A percentile compares a stretch with the other conserved stretches of the same genome.
Evolutionary conservation across 495 filamentous ascomycete genomes (phyloP).

Genomic region (Xylaria bambusicola): DNA sequence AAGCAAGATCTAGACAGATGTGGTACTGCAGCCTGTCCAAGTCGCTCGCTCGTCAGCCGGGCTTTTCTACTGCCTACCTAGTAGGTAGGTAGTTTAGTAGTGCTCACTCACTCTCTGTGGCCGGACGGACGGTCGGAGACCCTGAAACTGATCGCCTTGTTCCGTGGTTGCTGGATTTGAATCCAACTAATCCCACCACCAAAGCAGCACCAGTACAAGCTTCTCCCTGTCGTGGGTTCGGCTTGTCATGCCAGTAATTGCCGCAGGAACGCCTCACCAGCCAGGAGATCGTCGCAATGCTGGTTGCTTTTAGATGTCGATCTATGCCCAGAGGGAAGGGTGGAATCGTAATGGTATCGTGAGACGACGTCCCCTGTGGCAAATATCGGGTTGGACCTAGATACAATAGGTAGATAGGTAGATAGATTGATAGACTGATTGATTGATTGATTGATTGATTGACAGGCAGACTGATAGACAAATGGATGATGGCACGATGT

Average conservation of each 20-base stretch:
- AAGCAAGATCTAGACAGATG: slow-evolving; percentile 10
- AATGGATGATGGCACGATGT: neutral
- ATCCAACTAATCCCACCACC: neutral
- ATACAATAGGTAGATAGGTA: too few relatives aligned
- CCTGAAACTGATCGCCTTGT: slow-evolving; percentile 20
- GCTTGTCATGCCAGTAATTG: slow-evolving; percentile 14
- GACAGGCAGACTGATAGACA: neutral
- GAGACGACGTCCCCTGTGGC: slow-evolving; percentile 9
- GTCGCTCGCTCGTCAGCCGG: too few relatives aligned
- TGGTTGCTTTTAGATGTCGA: slow-evolving; percentile 3
- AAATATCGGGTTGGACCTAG: slow-evolving; percentile 1
- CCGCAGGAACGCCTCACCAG: slow-evolving; percentile 9
- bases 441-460: too few relatives aligned
- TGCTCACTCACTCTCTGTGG: too few relatives aligned
- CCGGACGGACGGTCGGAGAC: slow-evolving; percentile 9
- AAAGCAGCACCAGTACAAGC: neutral
- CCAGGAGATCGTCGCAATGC: slow-evolving; percentile 1
- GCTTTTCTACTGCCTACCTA: too few relatives aligned
- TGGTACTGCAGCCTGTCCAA: neutral
- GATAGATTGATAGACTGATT: too few relatives aligned
- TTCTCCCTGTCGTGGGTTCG: slow-evolving; percentile 12
- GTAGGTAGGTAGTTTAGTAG: too few relatives aligned
- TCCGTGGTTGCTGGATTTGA: slow-evolving; percentile 9
- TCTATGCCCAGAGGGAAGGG: slow-evolving; percentile 1
- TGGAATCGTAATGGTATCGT: slow-evolving; percentile 4